phyloP scores from a whole-genome alignment of 129 eudicot species.

The Flaveria ramosissima region DNA sequence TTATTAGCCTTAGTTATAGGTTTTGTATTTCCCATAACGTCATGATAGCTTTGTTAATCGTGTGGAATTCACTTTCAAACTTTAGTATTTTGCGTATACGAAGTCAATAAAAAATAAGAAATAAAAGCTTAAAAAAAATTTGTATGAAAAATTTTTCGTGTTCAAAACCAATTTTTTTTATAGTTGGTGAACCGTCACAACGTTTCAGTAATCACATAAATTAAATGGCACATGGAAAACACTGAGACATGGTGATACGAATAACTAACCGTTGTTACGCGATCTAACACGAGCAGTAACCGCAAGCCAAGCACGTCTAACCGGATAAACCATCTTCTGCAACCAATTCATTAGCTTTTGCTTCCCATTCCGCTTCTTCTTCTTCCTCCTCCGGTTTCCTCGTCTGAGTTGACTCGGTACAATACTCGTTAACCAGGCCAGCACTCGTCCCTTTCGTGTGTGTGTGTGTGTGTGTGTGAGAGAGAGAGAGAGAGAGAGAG shows the following conservation, averaged over 20 bases:
- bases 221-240: not conserved
- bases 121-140: too few relatives aligned
- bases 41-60: too few relatives aligned
- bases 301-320: slow-evolving; percentile 57
- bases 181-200: too few relatives aligned
- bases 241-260: not conserved
- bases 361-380: slow-evolving; percentile 19
- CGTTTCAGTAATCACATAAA: too few relatives aligned
- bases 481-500: slow-evolving; percentile 8
- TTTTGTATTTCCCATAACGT: too few relatives aligned
- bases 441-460: slow-evolving; percentile 25
- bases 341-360: slow-evolving; percentile 52
- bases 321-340: slow-evolving; percentile 66
- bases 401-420: slow-evolving; percentile 45
- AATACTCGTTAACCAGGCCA: slow-evolving; percentile 53
- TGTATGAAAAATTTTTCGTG: too few relatives aligned
- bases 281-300: slow-evolving; percentile 58
- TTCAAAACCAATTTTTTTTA: too few relatives aligned
- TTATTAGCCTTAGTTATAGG: too few relatives aligned
- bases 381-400: slow-evolving; percentile 42
- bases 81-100: too few relatives aligned
- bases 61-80: too few relatives aligned
- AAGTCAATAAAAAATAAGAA: too few relatives aligned
- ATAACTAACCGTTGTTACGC: slow-evolving; percentile 51
- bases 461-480: too few relatives aligned